phyloP scores from a whole-genome alignment of 2,329 filamentous ascomycete genomes.

The Septoria petroselini region DNA sequence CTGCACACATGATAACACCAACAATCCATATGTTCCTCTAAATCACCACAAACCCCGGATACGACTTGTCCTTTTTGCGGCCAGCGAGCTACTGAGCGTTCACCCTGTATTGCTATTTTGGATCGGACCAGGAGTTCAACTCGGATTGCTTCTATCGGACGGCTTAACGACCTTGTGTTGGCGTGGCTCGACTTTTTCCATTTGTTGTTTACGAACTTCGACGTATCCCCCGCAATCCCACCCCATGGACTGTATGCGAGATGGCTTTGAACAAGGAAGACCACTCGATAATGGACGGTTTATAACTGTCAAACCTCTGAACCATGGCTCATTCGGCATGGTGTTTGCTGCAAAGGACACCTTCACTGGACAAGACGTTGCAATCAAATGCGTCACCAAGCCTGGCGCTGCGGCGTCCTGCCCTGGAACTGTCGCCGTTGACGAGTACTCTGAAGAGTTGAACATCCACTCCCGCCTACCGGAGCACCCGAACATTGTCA shows the following conservation, averaged over 20 bases:
- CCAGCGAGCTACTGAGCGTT: conserved; percentile 27
- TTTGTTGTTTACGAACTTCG: conserved; percentile 23
- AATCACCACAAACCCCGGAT: conserved; percentile 17
- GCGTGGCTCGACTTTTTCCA: conserved; percentile 20
- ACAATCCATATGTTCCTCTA: conserved; percentile 36
- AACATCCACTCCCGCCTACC: conserved; percentile 76
- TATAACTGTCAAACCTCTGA: conserved; percentile 86
- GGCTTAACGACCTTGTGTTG: conserved; percentile 26
- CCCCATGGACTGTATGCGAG: conserved; percentile 79
- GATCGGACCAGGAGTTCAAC: conserved; percentile 23
- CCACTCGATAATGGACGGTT: conserved; percentile 80
- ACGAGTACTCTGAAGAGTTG: conserved; percentile 79
- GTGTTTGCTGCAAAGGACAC: conserved; percentile 89
- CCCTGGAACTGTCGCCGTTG: conserved; percentile 65
- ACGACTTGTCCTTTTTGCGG: conserved; percentile 23
- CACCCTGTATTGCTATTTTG: conserved; percentile 27
- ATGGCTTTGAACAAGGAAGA: conserved; percentile 74
- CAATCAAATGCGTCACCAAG: conserved; percentile 96
- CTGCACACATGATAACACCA: conserved; percentile 31
- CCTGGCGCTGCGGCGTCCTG: conserved; percentile 60
- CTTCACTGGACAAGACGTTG: conserved; percentile 73
- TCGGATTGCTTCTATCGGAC: conserved; percentile 19
- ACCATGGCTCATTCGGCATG: conserved; percentile 98
- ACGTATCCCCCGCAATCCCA: conserved; percentile 14
- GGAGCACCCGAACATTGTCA: conserved; percentile 87